Evolutionary conservation across 257 asterid species (phyloP).

Genomic region (Nemophila menziesii): DNA sequence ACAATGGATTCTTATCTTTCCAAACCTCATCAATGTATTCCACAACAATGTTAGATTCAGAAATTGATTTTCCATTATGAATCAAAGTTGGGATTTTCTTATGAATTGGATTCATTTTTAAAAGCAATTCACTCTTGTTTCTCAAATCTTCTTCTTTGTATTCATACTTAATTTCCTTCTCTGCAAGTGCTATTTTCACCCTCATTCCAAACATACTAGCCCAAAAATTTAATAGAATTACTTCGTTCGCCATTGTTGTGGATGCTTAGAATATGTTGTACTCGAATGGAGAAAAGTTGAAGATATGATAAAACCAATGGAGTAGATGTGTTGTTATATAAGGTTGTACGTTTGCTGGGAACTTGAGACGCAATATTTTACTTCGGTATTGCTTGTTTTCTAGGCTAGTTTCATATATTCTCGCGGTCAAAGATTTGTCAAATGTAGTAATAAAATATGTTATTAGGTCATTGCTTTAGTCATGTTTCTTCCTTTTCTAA

Average conservation of each 20-base stretch:
- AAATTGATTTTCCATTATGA: conserved; percentile 21
- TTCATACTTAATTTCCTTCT: conserved; percentile 16
- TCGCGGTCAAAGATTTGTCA: not conserved
- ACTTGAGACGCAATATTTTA: not conserved
- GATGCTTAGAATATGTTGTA: too few species aligned
- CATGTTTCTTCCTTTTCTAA: too few species aligned
- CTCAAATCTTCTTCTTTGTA: conserved; percentile 15
- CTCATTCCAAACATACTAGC: conserved; percentile 17
- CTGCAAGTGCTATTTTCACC: conserved; percentile 18
- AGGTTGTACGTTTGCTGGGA: not conserved
- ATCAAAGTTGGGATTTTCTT: conserved; percentile 21
- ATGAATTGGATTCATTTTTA: conserved; percentile 20
- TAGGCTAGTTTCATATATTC: not conserved
- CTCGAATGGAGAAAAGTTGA: too few species aligned
- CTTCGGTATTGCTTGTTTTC: not conserved
- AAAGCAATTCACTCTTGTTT: conserved; percentile 12
- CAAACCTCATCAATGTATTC: conserved; percentile 19
- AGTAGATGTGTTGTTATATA: too few species aligned
- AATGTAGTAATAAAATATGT: not conserved
- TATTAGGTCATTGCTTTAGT: not conserved
- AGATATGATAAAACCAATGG: too few species aligned
- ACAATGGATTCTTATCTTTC: conserved; percentile 11
- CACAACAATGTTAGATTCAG: conserved; percentile 14
- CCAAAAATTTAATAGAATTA: conserved; percentile 13
- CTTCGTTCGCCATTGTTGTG: conserved; percentile 16